phyloP scores from a whole-genome alignment of 176 grass and related monocot species.

The Triticum urartu region DNA sequence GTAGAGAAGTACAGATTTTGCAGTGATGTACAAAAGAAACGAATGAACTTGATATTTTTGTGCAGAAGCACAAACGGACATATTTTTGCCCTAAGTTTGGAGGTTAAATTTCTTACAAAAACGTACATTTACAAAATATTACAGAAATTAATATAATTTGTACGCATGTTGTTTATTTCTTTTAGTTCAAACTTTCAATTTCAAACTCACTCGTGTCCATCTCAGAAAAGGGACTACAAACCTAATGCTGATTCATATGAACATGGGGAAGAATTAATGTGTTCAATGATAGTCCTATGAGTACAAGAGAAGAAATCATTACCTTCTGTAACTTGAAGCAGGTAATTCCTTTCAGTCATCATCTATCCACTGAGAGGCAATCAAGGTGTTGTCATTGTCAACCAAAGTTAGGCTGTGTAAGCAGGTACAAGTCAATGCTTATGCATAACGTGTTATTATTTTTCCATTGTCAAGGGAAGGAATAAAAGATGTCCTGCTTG shows the following conservation, averaged over 20 bases:
- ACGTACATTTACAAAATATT: background rate
- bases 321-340: background rate
- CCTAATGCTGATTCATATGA: background rate
- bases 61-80: background rate
- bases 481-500: background rate
- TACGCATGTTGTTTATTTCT: background rate
- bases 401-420: constrained; percentile 27
- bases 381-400: background rate
- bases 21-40: background rate
- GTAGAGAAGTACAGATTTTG: background rate
- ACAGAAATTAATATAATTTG: background rate
- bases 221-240: background rate
- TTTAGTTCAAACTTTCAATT: constrained; percentile 2
- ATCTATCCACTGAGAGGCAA: background rate
- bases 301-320: background rate
- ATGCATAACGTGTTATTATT: background rate
- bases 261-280: constrained; percentile 1
- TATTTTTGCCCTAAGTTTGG: background rate
- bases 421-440: background rate
- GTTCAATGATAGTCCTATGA: background rate
- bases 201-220: background rate
- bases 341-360: background rate
- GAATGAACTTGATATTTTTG: background rate
- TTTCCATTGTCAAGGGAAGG: background rate
- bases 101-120: background rate